phyloP scores from a whole-genome alignment of 2,329 filamentous ascomycete genomes.

The Colletotrichum zoysiae region DNA sequence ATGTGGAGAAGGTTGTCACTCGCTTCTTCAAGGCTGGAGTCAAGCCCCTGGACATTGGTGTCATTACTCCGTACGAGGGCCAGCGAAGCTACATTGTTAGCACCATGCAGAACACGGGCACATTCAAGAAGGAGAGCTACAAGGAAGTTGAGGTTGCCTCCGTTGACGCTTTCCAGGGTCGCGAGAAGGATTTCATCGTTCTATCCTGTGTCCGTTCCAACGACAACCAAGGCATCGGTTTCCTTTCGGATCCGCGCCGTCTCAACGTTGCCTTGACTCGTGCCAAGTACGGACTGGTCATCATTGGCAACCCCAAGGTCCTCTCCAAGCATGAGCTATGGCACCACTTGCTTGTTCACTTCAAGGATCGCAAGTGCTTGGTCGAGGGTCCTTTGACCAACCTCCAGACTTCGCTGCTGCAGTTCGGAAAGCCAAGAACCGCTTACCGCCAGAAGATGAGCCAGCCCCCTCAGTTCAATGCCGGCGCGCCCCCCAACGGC shows the following conservation, averaged over 20 bases:
- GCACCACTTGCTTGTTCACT: slow-evolving; percentile 95
- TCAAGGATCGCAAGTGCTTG: slow-evolving; percentile 96
- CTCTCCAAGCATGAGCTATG: slow-evolving; percentile 97
- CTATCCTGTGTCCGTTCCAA: slow-evolving; percentile 98
- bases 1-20: slow-evolving; percentile 98
- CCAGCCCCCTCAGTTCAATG: slow-evolving; percentile 77
- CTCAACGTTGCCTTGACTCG: slow-evolving; percentile 97
- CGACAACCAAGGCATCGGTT: slow-evolving; percentile 98
- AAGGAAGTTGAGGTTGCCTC: slow-evolving; percentile 99
- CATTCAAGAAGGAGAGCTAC: slow-evolving; percentile 98
- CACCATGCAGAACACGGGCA: slow-evolving; percentile 98
- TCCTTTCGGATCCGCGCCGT: slow-evolving; percentile 96
- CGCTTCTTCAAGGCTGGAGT: slow-evolving; percentile 99
- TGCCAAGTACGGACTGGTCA: slow-evolving; percentile 96
- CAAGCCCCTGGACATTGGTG: slow-evolving; percentile 92
- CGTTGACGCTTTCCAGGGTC: slow-evolving; percentile 97
- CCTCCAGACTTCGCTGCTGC: slow-evolving; percentile 92
- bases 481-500: slow-evolving; percentile 49
- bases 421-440: slow-evolving; percentile 94
- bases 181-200: slow-evolving; percentile 99
- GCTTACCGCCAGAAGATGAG: slow-evolving; percentile 89
- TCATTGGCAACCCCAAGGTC: slow-evolving; percentile 97
- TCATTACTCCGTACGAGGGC: slow-evolving; percentile 98
- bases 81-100: slow-evolving; percentile 98
- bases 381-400: slow-evolving; percentile 97